Evolutionary conservation across 371 early-diverging fungal genomes (phyloP).

Genomic region (Lichtheimia hyalospora): DNA sequence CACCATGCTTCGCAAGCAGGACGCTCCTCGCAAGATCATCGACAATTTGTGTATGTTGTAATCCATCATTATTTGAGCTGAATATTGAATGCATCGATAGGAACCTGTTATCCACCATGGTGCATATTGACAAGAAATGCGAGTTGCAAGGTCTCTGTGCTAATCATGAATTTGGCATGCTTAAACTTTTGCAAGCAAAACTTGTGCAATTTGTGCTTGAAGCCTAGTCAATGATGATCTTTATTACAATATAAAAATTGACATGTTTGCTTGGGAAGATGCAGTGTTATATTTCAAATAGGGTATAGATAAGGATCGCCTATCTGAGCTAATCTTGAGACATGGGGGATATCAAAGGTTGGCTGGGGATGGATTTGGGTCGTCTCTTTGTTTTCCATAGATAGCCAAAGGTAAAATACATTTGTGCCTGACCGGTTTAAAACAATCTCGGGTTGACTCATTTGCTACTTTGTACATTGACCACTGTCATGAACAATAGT

Average conservation of each 20-base stretch:
- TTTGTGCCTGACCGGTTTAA: background rate
- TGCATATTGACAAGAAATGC: constrained; percentile 27
- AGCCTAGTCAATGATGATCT: background rate
- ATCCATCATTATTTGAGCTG: background rate
- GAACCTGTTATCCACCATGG: constrained; percentile 2
- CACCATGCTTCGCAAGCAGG: constrained; percentile 3
- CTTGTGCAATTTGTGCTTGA: background rate
- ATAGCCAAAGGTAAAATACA: constrained; percentile 1
- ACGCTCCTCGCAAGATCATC: constrained; percentile 4
- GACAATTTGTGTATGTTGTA: background rate
- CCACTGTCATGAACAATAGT: too few species aligned
- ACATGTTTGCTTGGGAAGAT: too few species aligned
- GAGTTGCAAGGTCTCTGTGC: constrained; percentile 37
- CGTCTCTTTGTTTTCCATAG: background rate
- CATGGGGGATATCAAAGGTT: too few species aligned
- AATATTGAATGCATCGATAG: constrained; percentile 16
- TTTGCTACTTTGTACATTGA: too few species aligned
- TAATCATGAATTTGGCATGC: constrained; percentile 10
- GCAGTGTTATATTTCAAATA: too few species aligned
- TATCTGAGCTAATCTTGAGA: too few species aligned
- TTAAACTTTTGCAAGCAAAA: constrained; percentile 5
- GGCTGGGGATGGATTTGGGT: background rate
- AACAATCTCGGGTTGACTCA: background rate
- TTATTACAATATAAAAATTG: background rate
- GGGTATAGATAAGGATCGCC: too few species aligned